Evolutionary conservation across 305 asterid species (phyloP), one percentile per base, ranked within the genome.

Genomic region (Salvia sclarea): DNA sequence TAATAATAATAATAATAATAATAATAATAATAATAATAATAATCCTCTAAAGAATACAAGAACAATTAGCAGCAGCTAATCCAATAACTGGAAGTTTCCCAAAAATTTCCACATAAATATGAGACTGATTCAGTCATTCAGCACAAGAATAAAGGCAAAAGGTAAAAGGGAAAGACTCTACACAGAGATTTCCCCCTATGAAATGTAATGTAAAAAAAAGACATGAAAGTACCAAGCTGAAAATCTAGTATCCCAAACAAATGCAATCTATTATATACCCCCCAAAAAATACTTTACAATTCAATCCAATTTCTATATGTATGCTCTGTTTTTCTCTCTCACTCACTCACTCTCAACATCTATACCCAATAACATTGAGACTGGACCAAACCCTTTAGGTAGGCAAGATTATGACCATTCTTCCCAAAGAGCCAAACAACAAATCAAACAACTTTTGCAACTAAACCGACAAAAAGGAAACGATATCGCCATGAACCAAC

Each of bases 351-450:
- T 52, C 68, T 61, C 59, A 30, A 21, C 37, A 17, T 69, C 40
- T 70, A 61, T 28, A 69, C 14, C 68, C 64, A 69, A 65, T 67
- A 64, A 59, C 44, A 76, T 16, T 64, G 70, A 64, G 68, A 69
- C 33, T 16, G 57, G 44, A 64, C 44, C 74, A 33, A 56, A 20
- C 44, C 74, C 78, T 61, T 60, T 63, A 18, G 70, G 66, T 21
- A 7, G 20, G 22, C 38, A 58, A 49, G 21, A 73, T 14, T 24
- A 22, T 12, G 37, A 53, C 40, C 43, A 52, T 65, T 57, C 68
- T 73, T 57, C 79, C 71, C 75, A 58, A 54, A 43, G 40, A 61
- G 35, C 64, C 74, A 69, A 68, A 55, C 56, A 59, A 71, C 69
- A 65, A 79, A 72, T 52, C 68, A 63, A 74, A 53, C 70, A 52